Conservation (phyloP, 1,139 yeast species). For the Hyphopichia wangnamkhiaoensis region DNA sequence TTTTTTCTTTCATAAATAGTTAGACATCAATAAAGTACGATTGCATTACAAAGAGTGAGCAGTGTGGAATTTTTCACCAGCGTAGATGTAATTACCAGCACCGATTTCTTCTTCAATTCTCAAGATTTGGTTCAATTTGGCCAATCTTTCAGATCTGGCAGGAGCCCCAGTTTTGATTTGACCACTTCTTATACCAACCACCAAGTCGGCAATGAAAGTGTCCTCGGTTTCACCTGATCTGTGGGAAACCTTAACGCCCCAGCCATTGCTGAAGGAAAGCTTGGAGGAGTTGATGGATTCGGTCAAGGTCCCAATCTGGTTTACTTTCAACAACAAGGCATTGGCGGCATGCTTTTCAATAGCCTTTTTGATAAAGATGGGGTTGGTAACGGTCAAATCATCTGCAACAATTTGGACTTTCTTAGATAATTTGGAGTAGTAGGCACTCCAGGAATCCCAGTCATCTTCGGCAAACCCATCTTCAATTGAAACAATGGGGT, state of each 20-base stretch:
- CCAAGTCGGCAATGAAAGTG: conserved; percentile 88
- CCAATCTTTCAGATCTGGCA: conserved; percentile 95
- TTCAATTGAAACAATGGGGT: conserved; percentile 92
- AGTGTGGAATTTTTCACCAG: conserved; percentile 76
- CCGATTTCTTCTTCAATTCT: conserved; percentile 93
- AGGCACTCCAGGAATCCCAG: conserved; percentile 91
- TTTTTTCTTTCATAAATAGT: not conserved
- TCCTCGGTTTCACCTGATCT: conserved; percentile 98
- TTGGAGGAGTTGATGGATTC: conserved; percentile 88
- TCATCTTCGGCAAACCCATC: conserved; percentile 97
- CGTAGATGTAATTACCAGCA: conserved; percentile 76
- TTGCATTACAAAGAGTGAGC: conserved; percentile 13
- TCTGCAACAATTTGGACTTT: conserved; percentile 83
- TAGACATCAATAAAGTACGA: not conserved
- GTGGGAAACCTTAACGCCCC: conserved; percentile 96
- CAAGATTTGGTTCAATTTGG: conserved; percentile 88
- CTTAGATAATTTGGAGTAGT: conserved; percentile 63
- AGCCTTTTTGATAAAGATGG: conserved; percentile 81
- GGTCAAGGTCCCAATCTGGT: conserved; percentile 84
- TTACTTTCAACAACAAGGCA: conserved; percentile 87
- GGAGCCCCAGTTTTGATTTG: conserved; percentile 98
- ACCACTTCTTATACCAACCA: conserved; percentile 91
- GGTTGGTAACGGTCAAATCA: conserved; percentile 95
- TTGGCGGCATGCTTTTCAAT: conserved; percentile 87
- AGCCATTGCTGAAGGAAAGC: conserved; percentile 78